Evolutionary conservation across 495 filamentous ascomycete species (phyloP).

Genomic region (Penicillium bovifimosum): DNA sequence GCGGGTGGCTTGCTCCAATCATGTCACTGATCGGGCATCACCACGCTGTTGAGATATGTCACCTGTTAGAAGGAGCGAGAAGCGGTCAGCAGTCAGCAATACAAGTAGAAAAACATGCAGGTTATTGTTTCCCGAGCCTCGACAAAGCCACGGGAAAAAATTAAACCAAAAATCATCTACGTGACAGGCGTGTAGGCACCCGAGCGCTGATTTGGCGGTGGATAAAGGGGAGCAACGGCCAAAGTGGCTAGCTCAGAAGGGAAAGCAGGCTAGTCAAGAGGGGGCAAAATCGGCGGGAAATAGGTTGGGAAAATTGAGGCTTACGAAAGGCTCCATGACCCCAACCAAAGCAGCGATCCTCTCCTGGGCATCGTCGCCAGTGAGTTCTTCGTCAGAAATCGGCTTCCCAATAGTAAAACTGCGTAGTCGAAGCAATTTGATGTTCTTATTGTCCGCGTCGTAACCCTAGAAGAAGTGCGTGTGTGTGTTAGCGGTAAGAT

Average conservation of each 20-base stretch:
- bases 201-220: constrained; percentile 13
- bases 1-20: constrained; percentile 1
- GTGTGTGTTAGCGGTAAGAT: constrained; percentile 12
- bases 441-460: constrained; percentile 63
- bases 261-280: constrained; percentile 25
- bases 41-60: constrained; percentile 56
- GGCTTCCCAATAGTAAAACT: constrained; percentile 68
- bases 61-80: constrained; percentile 37
- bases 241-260: constrained; percentile 26
- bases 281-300: constrained; percentile 30
- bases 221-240: constrained; percentile 18
- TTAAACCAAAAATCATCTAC: not conserved
- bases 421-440: constrained; percentile 67
- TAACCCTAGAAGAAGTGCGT: constrained; percentile 60
- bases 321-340: constrained; percentile 61
- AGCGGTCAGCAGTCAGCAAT: constrained; percentile 26
- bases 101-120: not conserved
- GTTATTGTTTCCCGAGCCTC: not conserved
- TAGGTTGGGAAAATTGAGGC: constrained; percentile 18
- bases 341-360: constrained; percentile 50
- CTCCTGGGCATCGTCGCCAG: constrained; percentile 45
- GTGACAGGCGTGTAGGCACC: not conserved
- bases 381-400: constrained; percentile 53
- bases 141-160: not conserved
- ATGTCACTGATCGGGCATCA: constrained; percentile 54